Percentiles rank a stretch among this genome's conserved stretches.
These are phyloP conservation scores for Gossypium anomalum DNA, from an alignment of 345 rosid species.

Conservation along the genomic window DNA sequence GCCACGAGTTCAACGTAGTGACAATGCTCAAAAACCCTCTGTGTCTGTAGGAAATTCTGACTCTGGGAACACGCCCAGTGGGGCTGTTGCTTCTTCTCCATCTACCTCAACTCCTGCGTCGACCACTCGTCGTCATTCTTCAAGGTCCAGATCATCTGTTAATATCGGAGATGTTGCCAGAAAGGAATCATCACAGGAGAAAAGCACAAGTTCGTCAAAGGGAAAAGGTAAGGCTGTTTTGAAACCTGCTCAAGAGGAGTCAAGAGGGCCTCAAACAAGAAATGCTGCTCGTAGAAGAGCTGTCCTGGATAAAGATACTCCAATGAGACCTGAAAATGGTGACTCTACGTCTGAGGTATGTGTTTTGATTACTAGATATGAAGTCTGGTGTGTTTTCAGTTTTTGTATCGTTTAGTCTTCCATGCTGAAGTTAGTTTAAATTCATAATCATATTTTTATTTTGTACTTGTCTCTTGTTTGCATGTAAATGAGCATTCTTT, in stretches of 20 bases:
- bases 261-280: conserved; percentile 92
- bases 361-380: not conserved
- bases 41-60: conserved; percentile 68
- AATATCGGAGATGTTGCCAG: conserved; percentile 63
- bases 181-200: conserved; percentile 66
- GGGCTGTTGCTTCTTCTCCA: conserved; percentile 78
- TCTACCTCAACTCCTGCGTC: conserved; percentile 70
- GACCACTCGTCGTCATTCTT: conserved; percentile 65
- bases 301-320: conserved; percentile 68
- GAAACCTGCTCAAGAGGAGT: conserved; percentile 71
- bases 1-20: conserved; percentile 92
- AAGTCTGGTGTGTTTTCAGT: not conserved
- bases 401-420: not conserved
- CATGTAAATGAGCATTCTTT: not conserved
- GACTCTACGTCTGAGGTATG: conserved; percentile 94
- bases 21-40: conserved; percentile 67
- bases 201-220: conserved; percentile 72
- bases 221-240: conserved; percentile 98
- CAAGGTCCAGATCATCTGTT: conserved; percentile 80
- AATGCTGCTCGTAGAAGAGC: conserved; percentile 89
- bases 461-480: not conserved
- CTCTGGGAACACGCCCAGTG: conserved; percentile 47
- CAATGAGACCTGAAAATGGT: conserved; percentile 57
- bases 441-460: conserved; percentile 13
- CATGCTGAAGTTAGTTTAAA: not conserved